Conservation (phyloP, 306 rosid genomes). For the Dalbergia oliveri region DNA sequence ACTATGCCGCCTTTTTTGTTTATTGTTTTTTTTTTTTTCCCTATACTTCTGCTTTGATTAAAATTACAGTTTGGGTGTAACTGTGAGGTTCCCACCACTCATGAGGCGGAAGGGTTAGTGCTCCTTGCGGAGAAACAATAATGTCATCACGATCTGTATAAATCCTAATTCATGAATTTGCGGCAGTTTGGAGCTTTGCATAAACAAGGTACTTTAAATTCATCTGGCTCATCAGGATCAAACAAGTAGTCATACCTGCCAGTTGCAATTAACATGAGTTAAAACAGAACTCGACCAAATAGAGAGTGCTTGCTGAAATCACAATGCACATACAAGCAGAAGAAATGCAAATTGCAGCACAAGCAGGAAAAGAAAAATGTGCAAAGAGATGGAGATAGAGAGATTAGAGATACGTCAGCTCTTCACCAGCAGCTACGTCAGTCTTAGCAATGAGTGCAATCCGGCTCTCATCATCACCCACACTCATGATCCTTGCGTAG, state of each 20-base stretch:
- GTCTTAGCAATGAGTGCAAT: slow-evolving; percentile 89
- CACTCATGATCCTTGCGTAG: slow-evolving; percentile 94
- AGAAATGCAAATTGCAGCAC: slow-evolving; percentile 1
- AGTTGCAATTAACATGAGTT: slow-evolving; percentile 41
- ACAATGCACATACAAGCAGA: slow-evolving; percentile 15
- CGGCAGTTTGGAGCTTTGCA: slow-evolving; percentile 90
- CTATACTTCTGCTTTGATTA: slow-evolving; percentile 34
- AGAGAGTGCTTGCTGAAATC: slow-evolving; percentile 41
- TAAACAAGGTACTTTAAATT: slow-evolving; percentile 89
- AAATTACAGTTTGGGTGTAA: slow-evolving; percentile 60
- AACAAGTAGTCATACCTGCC: slow-evolving; percentile 91
- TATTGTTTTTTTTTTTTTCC: background rate
- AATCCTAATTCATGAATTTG: slow-evolving; percentile 86
- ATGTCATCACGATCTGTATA: slow-evolving; percentile 47
- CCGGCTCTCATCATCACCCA: slow-evolving; percentile 86
- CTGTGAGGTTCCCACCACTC: slow-evolving; percentile 63
- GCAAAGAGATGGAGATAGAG: background rate
- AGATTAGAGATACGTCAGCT: slow-evolving; percentile 71
- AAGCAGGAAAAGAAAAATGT: too few species aligned
- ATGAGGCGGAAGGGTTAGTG: slow-evolving; percentile 62
- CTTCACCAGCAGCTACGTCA: slow-evolving; percentile 74
- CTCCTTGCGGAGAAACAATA: slow-evolving; percentile 79
- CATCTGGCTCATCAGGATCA: slow-evolving; percentile 87
- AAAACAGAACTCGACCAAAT: background rate
- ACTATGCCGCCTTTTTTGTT: slow-evolving; percentile 19